Evolutionary conservation across 2,329 filamentous ascomycete genomes (phyloP).

Genomic region (Arthrobotrys sphaeroides): DNA sequence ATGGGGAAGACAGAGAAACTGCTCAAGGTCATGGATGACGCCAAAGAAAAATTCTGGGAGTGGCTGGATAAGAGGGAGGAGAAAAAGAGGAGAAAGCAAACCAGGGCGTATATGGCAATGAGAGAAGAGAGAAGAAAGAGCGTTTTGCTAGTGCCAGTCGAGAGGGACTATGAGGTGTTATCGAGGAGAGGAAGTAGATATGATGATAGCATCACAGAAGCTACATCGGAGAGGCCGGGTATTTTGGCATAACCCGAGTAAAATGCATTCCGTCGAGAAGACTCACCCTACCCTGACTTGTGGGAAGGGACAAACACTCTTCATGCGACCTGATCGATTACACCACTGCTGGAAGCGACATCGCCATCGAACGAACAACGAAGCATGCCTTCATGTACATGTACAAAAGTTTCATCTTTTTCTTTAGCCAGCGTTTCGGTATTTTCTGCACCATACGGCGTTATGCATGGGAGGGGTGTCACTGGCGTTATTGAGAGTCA

Average conservation of each 20-base stretch:
- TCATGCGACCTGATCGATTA: background rate
- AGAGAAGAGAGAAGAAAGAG: constrained; percentile 35
- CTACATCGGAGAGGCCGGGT: background rate
- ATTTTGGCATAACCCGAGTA: background rate
- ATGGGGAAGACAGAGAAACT: constrained; percentile 21
- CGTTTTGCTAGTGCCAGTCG: constrained; percentile 31
- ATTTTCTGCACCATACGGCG: background rate
- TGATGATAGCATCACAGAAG: background rate
- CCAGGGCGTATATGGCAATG: constrained; percentile 9
- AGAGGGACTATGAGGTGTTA: constrained; percentile 31
- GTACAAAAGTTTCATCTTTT: background rate
- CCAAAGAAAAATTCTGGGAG: constrained; percentile 47
- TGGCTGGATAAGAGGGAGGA: constrained; percentile 40
- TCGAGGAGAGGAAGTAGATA: constrained; percentile 20
- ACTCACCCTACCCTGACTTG: too few relatives aligned
- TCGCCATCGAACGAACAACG: background rate
- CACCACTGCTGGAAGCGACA: background rate
- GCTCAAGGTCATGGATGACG: constrained; percentile 33
- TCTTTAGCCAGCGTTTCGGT: background rate
- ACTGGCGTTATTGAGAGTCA: background rate
- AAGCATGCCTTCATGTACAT: background rate
- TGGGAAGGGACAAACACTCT: background rate
- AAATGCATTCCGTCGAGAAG: background rate
- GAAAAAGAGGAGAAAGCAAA: constrained; percentile 12
- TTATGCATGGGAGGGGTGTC: constrained; percentile 5